Conservation (phyloP, 2,329 filamentous ascomycete species). For the Aspergillus sp. region DNA sequence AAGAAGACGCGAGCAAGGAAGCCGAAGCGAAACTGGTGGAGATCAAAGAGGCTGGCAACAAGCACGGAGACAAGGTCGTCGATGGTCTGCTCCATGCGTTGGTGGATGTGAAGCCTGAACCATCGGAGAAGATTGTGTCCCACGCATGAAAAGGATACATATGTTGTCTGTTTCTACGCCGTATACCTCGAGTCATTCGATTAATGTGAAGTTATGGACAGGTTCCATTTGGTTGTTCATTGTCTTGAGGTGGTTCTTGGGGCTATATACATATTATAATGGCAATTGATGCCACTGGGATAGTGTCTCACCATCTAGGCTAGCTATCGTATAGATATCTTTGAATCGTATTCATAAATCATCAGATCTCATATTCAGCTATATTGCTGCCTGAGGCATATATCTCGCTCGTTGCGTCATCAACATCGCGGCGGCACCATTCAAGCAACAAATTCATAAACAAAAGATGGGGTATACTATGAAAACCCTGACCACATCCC, state of each 20-base stretch:
- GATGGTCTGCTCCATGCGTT: conserved; percentile 79
- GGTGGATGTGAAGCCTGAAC: conserved; percentile 69
- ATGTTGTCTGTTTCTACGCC: conserved; percentile 3
- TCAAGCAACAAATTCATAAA: background rate
- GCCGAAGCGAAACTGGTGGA: conserved; percentile 72
- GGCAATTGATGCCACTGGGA: no score
- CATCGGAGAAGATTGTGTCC: conserved; percentile 42
- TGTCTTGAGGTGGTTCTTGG: background rate
- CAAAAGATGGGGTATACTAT: conserved; percentile 15
- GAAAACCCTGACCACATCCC: conserved; percentile 2
- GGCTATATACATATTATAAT: background rate
- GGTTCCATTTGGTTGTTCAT: no score
- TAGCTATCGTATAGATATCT: background rate
- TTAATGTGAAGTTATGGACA: no score
- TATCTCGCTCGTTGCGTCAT: background rate
- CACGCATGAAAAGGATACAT: conserved; percentile 21
- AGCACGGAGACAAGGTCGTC: conserved; percentile 70
- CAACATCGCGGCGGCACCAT: background rate
- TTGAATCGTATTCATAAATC: background rate
- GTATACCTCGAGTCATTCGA: background rate
- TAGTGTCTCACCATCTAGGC: no score
- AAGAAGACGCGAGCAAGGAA: conserved; percentile 70
- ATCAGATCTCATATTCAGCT: background rate
- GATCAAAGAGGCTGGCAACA: conserved; percentile 72
- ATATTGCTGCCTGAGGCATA: conserved; percentile 3